Percentiles rank a stretch among this genome's conserved stretches.
Evolutionary conservation across 2,329 filamentous ascomycete species (phyloP).

Genomic region (Cladophialophora immunda): DNA sequence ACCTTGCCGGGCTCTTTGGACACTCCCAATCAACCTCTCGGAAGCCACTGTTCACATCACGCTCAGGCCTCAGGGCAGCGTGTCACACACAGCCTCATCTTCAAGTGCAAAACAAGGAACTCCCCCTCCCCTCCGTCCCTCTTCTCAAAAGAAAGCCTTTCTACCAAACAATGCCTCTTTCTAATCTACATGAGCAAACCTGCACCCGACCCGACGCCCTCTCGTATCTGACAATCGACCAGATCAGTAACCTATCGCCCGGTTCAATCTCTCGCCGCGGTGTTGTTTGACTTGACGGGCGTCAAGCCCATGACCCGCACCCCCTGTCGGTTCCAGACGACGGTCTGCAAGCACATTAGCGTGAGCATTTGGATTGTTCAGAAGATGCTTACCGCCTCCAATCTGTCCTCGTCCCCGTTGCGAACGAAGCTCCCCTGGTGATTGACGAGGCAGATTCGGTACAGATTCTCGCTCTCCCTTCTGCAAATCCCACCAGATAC

Average conservation of each 20-base stretch:
- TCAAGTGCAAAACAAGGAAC: conserved; percentile 2
- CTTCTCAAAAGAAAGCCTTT: background rate
- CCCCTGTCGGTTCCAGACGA: background rate
- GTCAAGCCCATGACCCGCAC: no score
- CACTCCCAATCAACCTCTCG: conserved; percentile 51
- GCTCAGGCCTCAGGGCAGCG: conserved; percentile 10
- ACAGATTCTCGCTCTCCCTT: no score
- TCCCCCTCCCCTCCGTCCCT: conserved; percentile 3
- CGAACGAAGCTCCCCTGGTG: background rate
- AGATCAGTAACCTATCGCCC: no score
- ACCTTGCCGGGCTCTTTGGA: conserved; percentile 65
- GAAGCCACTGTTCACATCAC: conserved; percentile 1
- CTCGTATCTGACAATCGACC: no score
- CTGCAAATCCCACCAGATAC: no score
- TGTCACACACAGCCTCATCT: conserved; percentile 36
- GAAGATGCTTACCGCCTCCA: background rate
- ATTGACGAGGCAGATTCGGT: background rate
- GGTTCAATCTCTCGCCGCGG: no score
- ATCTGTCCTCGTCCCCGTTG: background rate
- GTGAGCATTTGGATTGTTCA: background rate
- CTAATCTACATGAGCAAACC: background rate
- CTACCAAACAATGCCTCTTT: conserved; percentile 29
- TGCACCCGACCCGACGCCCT: no score
- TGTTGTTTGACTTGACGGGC: no score
- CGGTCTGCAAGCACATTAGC: background rate